Evolutionary conservation across 164 flowering plant genomes (phyloP).

Genomic region (Tetracentron sinense): DNA sequence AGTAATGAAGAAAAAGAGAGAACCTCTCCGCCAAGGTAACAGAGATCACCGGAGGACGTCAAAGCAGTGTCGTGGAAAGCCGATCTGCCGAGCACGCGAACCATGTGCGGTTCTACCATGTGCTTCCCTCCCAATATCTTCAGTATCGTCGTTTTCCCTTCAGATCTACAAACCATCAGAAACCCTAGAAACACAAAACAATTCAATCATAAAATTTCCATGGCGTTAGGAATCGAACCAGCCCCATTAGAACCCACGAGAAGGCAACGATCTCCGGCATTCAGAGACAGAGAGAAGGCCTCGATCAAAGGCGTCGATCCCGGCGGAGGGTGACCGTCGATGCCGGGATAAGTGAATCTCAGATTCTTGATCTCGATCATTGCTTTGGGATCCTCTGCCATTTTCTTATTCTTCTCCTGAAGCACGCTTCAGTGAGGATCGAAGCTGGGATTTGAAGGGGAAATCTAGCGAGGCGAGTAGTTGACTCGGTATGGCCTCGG

Average conservation of each 20-base stretch:
- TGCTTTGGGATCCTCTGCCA: conserved; percentile 15
- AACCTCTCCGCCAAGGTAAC: conserved; percentile 96
- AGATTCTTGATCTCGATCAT: conserved; percentile 59
- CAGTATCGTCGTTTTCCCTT: conserved; percentile 91
- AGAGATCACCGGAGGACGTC: conserved; percentile 80
- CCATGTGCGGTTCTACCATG: conserved; percentile 92
- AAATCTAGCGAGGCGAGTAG: too few relatives aligned
- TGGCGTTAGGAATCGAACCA: conserved; percentile 32
- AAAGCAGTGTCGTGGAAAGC: conserved; percentile 90
- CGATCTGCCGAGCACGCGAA: conserved; percentile 80
- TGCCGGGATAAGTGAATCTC: conserved; percentile 86
- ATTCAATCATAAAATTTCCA: too few relatives aligned
- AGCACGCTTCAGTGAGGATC: too few relatives aligned
- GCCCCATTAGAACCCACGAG: conserved; percentile 98
- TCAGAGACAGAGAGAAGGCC: conserved; percentile 57
- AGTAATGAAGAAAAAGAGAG: neutral
- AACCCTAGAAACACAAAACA: too few relatives aligned
- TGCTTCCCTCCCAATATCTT: conserved; percentile 95
- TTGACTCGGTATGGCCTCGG: too few relatives aligned
- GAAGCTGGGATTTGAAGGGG: too few relatives aligned
- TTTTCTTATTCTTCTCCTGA: neutral
- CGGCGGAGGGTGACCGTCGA: conserved; percentile 93
- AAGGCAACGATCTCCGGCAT: conserved; percentile 77
- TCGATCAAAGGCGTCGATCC: conserved; percentile 75
- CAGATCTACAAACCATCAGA: neutral